Evolutionary conservation across 2,329 filamentous ascomycete genomes (phyloP).

Genomic region (Hypocrella siamensis): DNA sequence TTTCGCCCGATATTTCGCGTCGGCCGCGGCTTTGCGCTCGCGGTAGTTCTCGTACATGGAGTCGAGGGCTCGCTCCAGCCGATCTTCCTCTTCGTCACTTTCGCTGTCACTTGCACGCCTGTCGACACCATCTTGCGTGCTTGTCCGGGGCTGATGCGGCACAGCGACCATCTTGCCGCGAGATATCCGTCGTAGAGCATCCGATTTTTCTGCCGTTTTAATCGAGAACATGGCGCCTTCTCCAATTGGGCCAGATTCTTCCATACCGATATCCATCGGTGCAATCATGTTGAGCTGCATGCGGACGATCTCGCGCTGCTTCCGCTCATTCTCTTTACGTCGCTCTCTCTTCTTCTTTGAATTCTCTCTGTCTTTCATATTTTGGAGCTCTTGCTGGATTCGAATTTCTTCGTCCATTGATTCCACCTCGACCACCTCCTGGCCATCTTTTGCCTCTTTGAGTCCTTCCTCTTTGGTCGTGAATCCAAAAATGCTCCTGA

Average conservation of each 20-base stretch:
- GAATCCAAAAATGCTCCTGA: conserved; percentile 83
- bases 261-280: conserved; percentile 89
- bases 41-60: conserved; percentile 75
- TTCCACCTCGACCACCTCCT: conserved; percentile 61
- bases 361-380: conserved; percentile 63
- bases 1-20: conserved; percentile 84
- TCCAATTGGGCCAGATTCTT: conserved; percentile 63
- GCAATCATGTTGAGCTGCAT: conserved; percentile 97
- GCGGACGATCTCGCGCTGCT: conserved; percentile 85
- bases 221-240: conserved; percentile 77
- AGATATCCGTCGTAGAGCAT: conserved; percentile 41
- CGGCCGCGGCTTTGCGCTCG: conserved; percentile 59
- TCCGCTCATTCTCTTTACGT: conserved; percentile 80
- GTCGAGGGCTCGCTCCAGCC: conserved; percentile 73
- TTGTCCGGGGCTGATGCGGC: conserved; percentile 39
- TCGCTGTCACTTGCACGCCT: conserved; percentile 42
- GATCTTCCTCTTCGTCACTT: conserved; percentile 66
- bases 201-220: conserved; percentile 64
- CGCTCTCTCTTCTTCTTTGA: conserved; percentile 69
- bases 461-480: conserved; percentile 50
- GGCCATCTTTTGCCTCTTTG: conserved; percentile 23
- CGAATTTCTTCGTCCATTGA: conserved; percentile 89
- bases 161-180: conserved; percentile 66
- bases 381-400: conserved; percentile 76
- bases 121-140: conserved; percentile 39